Evolutionary conservation across 352 stramenopile genomes (phyloP), one percentile per base, ranked within the genome.

Genomic region (Globisporangium radiosum): DNA sequence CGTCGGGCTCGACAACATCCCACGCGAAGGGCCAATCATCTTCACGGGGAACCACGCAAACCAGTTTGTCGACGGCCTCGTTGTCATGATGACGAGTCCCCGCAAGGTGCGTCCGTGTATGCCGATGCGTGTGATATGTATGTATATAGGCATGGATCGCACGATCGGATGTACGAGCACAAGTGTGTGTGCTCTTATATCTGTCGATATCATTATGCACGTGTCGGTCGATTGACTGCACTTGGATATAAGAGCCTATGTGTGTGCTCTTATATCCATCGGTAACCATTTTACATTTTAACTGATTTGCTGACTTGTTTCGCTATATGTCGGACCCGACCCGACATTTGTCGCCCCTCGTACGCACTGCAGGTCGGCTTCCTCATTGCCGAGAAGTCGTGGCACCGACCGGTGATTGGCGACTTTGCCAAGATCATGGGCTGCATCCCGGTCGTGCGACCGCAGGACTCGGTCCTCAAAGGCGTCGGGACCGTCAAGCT

Each of bases 41-140:
- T 98, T 99, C 71, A 97, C 91, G 15, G 95, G 85, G 17, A 99
- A 99, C 76, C 97, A 99, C 77, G 90, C 95, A 37, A 99, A 99
- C 76, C 97, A 99, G 73, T 99, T 99, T 66, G 95, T 99, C 43
- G 97, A 99, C 71, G 96, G 85, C 4, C 76, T 99, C 42, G 93
- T 98, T 58, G 93, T 99, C 56, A 96, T 95, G 72, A 97, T 96
- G 74, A 98, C 85, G 0, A 98, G 81, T 57, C 82, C 92, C 37
- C 90, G 96, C 54, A 98, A 97, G 63, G 90, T 90, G 37, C 25
- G 25, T 25, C 25, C 25, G 25, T 25, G 25, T 25, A 25, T 25
- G 25, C 2, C 25, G 25, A 25, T 25, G 25, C 25, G 25, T 25
- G 25, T 8, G 47, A 7, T 17, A 47, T 25, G 25, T 25, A 1